Percentiles rank a stretch among this genome's conserved stretches.
These are phyloP conservation scores for Ogataea thermomethanolica DNA, from an alignment of 805 yeast genomes.

Conservation along the genomic window DNA sequence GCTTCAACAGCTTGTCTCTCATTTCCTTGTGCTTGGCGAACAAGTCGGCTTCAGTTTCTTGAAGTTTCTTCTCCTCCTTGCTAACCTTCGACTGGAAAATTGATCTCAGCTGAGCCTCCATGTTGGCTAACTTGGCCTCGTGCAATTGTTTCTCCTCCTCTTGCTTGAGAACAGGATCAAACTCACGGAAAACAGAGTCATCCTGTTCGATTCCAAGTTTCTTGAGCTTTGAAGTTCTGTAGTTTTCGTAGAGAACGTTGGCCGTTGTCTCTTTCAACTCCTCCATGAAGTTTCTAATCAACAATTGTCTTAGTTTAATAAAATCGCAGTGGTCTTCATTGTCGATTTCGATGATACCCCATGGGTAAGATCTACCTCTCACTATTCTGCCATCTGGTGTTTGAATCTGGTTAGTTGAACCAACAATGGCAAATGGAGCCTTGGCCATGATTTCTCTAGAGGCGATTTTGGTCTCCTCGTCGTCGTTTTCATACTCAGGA, in stretches of 20 bases:
- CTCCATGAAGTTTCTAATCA: constrained; percentile 87
- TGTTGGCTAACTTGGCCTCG: constrained; percentile 87
- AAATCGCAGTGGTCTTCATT: constrained; percentile 93
- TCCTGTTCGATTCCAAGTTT: constrained; percentile 91
- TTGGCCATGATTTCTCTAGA: constrained; percentile 63
- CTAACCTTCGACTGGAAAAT: constrained; percentile 95
- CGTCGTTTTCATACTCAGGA: constrained; percentile 67
- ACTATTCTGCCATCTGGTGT: constrained; percentile 72
- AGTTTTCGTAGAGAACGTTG: constrained; percentile 75
- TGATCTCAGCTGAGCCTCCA: constrained; percentile 95
- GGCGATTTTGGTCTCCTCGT: constrained; percentile 71
- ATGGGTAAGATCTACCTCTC: constrained; percentile 91
- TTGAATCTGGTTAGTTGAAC: constrained; percentile 73
- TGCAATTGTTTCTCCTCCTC: constrained; percentile 92
- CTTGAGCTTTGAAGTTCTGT: constrained; percentile 77
- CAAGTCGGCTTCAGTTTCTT: constrained; percentile 93
- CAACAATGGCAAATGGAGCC: constrained; percentile 93
- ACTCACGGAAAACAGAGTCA: constrained; percentile 86
- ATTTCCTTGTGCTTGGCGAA: constrained; percentile 94
- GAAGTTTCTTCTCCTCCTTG: constrained; percentile 95
- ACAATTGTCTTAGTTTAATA: constrained; percentile 79
- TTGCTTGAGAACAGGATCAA: constrained; percentile 87
- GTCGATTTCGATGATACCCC: constrained; percentile 96
- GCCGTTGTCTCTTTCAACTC: constrained; percentile 87
- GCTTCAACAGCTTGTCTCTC: constrained; percentile 89